phyloP scores from a whole-genome alignment of 176 grass and related monocot species.

The Saccharum officinarum region DNA sequence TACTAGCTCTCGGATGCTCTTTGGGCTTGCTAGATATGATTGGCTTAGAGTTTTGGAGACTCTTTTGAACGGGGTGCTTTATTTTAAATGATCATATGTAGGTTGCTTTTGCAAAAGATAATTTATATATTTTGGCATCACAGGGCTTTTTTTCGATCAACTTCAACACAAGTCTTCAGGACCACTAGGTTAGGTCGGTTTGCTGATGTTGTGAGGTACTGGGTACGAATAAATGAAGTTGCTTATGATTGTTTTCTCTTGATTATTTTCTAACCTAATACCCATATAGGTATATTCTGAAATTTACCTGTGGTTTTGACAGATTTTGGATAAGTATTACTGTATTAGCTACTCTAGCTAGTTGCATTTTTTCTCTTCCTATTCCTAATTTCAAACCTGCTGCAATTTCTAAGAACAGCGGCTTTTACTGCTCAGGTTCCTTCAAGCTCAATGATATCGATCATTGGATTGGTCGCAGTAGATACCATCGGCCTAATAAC shows the following conservation, averaged over 20 bases:
- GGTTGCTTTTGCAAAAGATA: conserved; percentile 27
- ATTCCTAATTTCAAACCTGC: background rate
- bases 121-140: background rate
- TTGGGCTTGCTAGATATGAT: background rate
- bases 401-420: background rate
- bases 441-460: background rate
- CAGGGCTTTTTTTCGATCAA: background rate
- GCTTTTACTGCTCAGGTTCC: background rate
- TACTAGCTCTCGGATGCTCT: background rate
- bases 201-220: background rate
- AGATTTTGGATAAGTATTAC: too few species aligned
- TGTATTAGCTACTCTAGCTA: too few species aligned
- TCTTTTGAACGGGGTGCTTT: background rate
- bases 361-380: background rate
- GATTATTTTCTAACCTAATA: background rate
- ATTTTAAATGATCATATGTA: conserved; percentile 18
- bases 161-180: background rate
- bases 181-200: background rate
- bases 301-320: background rate
- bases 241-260: background rate
- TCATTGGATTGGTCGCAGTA: background rate
- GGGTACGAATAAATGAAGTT: background rate
- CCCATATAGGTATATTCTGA: background rate
- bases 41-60: background rate
- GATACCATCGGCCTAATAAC: background rate